phyloP scores from a whole-genome alignment of 331 rosid species.

The Rhamnella rubrinervis region DNA sequence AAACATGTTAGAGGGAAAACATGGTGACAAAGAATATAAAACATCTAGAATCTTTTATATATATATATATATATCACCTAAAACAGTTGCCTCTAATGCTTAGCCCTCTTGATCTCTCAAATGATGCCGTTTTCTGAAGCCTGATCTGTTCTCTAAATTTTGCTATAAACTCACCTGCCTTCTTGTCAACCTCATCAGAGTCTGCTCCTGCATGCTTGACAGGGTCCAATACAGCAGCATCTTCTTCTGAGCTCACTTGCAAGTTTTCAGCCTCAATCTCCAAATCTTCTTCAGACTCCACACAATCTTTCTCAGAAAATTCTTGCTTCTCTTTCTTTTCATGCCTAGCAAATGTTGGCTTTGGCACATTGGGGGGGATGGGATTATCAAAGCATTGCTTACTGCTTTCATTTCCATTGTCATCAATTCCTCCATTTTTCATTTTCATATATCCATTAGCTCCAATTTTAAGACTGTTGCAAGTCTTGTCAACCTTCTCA shows the following conservation, averaged over 20 bases:
- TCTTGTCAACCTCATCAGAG: constrained; percentile 85
- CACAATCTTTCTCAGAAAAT: constrained; percentile 28
- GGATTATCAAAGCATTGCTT: constrained; percentile 31
- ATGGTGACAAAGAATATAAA: too few relatives aligned
- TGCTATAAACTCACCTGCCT: constrained; percentile 93
- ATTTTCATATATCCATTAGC: constrained; percentile 42
- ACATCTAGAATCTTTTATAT: too few relatives aligned
- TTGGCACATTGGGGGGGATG: constrained; percentile 24
- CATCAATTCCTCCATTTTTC: constrained; percentile 37
- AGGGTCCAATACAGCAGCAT: constrained; percentile 30
- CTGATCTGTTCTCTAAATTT: constrained; percentile 87
- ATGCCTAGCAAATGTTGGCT: constrained; percentile 29
- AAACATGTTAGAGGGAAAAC: too few relatives aligned
- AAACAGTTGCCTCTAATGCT: constrained; percentile 30
- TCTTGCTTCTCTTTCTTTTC: constrained; percentile 33
- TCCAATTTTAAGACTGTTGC: constrained; percentile 28
- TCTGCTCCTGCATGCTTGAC: constrained; percentile 50
- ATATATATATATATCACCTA: constrained; percentile 32
- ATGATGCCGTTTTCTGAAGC: constrained; percentile 77
- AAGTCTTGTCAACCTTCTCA: constrained; percentile 38
- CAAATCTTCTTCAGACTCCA: constrained; percentile 28
- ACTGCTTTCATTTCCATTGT: constrained; percentile 23
- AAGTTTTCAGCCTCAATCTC: constrained; percentile 38
- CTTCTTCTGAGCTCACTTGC: constrained; percentile 48
- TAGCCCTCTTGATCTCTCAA: constrained; percentile 66